A percentile compares a stretch with the other conserved stretches of the same genome.
phyloP scores from a whole-genome alignment of 2,329 filamentous ascomycete species.

The Hortaea werneckii region DNA sequence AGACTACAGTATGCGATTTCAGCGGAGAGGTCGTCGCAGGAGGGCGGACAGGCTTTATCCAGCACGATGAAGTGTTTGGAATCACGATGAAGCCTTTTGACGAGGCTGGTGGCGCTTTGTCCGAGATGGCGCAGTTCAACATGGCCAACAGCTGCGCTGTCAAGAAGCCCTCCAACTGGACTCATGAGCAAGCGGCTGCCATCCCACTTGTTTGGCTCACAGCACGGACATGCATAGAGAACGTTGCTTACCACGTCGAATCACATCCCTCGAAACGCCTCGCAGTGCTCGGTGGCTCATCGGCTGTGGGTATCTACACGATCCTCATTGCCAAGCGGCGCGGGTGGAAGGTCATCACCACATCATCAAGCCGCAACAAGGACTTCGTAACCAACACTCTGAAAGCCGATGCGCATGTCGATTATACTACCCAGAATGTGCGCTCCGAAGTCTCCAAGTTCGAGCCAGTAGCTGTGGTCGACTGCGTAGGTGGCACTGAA shows the following conservation, averaged over 20 bases:
- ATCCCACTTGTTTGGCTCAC: constrained; percentile 25
- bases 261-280: constrained; percentile 16
- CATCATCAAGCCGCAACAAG: constrained; percentile 49
- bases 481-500: constrained; percentile 44
- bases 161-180: constrained; percentile 22
- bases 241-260: constrained; percentile 18
- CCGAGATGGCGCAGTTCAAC: constrained; percentile 21
- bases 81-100: constrained; percentile 19
- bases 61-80: constrained; percentile 25
- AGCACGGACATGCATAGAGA: constrained; percentile 22
- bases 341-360: constrained; percentile 31
- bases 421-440: constrained; percentile 47
- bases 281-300: constrained; percentile 23
- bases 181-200: constrained; percentile 21
- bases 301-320: constrained; percentile 24
- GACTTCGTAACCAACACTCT: constrained; percentile 45
- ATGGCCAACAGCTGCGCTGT: constrained; percentile 14
- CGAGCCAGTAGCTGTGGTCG: constrained; percentile 46
- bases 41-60: constrained; percentile 15
- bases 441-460: constrained; percentile 39
- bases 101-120: constrained; percentile 17
- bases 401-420: constrained; percentile 54
- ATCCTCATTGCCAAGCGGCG: constrained; percentile 21
- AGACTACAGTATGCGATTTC: constrained; percentile 25
- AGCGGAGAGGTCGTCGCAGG: constrained; percentile 19